Evolutionary conservation across 768 basidiomycete genomes (phyloP).

Genomic region (Boletus sp.): DNA sequence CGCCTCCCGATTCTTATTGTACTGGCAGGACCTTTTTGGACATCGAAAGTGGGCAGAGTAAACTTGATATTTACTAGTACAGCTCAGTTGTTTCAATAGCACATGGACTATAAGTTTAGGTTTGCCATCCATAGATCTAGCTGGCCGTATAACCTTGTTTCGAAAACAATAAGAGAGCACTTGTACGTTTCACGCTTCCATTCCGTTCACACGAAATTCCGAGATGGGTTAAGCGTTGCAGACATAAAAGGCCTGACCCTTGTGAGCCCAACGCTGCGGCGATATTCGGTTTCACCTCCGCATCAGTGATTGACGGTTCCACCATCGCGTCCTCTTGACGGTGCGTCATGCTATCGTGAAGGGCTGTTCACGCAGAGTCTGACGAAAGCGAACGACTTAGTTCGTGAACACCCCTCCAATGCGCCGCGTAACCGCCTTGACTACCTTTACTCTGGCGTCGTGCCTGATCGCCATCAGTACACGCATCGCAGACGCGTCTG

Average conservation of each 20-base stretch:
- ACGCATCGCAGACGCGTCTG: background rate
- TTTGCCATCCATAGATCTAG: background rate
- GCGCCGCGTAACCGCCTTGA: background rate
- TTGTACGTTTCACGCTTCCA: background rate
- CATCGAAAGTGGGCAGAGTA: background rate
- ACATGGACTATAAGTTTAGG: background rate
- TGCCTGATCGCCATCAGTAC: background rate
- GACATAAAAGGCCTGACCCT: background rate
- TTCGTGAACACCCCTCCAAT: background rate
- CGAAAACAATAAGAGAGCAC: background rate
- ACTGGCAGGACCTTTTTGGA: background rate
- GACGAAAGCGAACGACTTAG: background rate
- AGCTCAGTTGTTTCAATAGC: background rate
- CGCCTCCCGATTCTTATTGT: background rate
- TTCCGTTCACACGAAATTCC: background rate
- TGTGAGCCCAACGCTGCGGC: background rate
- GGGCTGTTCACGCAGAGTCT: background rate
- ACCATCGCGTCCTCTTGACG: background rate
- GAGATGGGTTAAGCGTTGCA: background rate
- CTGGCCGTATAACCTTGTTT: background rate
- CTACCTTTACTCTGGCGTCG: background rate
- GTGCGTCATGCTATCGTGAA: background rate
- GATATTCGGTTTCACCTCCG: background rate
- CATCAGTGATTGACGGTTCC: background rate
- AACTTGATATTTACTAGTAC: background rate